Base-by-base conservation (phyloP, 805 yeast species). In the Blastobotrys mokoenaii region DNA sequence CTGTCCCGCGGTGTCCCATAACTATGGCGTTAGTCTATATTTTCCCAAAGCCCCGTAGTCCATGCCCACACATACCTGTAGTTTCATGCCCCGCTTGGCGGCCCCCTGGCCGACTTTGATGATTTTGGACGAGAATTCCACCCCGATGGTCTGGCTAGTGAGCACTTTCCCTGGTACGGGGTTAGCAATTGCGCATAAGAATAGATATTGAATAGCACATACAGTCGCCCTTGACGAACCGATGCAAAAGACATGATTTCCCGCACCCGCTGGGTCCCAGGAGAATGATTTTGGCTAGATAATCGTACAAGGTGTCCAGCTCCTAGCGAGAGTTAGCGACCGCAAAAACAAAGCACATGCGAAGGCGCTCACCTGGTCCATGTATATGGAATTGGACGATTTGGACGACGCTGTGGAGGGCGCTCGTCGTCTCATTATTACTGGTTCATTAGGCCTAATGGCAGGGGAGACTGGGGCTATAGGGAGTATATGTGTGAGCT, bases 1-100 rank as follows among this genome's bases (percentile, higher is more conserved):
- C 68, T 88, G 97, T 43, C 97, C 97, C 1, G 96, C 96, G 29
- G 97, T 88, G 65, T 88, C 97, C 97, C 97, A 88, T 56, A 88
- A 22, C 27, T 22, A 22, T n/a, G n/a, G n/a, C n/a, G n/a, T n/a
- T n/a, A n/a, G n/a, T n/a, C n/a, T n/a, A n/a, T n/a, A n/a, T n/a
- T n/a, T n/a, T n/a, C n/a, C n/a, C n/a, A n/a, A n/a, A n/a, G n/a
- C n/a, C n/a, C n/a, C n/a, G n/a, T n/a, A n/a, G n/a, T n/a, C n/a
- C n/a, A n/a, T 22, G 4, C 8, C 27, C 8, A 5, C 7, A 22
- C 27, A 22, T 22, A 22, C 82, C 40, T 87, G 95, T 3, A 94
- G 90, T 64, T 85, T 86, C 55, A 85, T 49, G 34, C 46, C 41
- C n/a, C 53, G 36, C 41, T 44, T 40, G 45, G 30, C 34, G 31